A percentile compares a stretch with the other conserved stretches of the same genome.
phyloP scores from a whole-genome alignment of 257 asterid genomes.

The Solanum sejunctum region DNA sequence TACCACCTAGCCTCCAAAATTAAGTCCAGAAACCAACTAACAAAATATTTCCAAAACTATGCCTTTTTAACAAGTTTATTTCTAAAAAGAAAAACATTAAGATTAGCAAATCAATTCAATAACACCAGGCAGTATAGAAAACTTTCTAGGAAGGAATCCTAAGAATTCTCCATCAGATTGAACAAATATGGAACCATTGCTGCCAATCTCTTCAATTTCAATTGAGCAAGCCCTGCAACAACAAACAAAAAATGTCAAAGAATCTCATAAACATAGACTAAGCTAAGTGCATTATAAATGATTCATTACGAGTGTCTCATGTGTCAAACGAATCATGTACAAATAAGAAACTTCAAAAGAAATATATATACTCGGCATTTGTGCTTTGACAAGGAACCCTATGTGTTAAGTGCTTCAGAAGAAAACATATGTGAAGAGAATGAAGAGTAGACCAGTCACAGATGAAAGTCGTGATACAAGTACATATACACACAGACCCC shows the following conservation, averaged over 20 bases:
- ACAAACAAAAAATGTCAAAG: background rate
- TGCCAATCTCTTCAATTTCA: conserved; percentile 58
- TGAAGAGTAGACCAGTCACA: background rate
- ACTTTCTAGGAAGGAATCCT: conserved; percentile 72
- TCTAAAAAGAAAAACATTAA: background rate
- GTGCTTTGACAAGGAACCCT: background rate
- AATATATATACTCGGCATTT: background rate
- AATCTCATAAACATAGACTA: background rate
- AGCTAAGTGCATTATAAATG: background rate
- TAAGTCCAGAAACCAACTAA: background rate
- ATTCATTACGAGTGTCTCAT: background rate
- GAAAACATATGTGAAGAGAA: background rate
- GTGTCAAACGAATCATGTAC: background rate
- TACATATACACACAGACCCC: background rate
- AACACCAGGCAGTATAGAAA: conserved; percentile 50
- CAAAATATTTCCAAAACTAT: background rate
- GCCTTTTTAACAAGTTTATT: background rate
- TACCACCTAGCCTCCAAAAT: background rate
- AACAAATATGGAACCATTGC: conserved; percentile 41
- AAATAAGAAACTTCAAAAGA: background rate
- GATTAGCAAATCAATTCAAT: conserved; percentile 53
- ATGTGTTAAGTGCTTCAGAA: background rate
- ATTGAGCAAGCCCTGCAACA: conserved; percentile 46
- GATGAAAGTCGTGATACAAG: background rate
- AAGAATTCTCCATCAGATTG: conserved; percentile 89